Percentiles rank a stretch among this genome's conserved stretches.
phyloP scores from a whole-genome alignment of 129 eudicot species.

The Glebionis coronaria region DNA sequence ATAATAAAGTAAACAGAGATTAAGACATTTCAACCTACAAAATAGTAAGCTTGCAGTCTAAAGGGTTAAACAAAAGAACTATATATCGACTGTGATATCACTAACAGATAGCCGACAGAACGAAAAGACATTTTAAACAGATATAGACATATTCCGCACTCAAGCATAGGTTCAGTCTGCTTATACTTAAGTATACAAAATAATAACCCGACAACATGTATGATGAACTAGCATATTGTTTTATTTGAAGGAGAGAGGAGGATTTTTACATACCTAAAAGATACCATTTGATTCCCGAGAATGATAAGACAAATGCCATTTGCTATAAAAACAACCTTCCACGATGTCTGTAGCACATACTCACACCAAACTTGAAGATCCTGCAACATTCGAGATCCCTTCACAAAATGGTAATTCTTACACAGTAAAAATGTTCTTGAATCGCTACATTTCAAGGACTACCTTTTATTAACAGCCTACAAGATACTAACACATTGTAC shows the following conservation, averaged over 20 bases:
- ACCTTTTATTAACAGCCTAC: background rate
- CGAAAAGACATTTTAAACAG: slow-evolving; percentile 10
- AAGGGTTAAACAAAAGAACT: background rate
- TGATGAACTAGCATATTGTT: slow-evolving; percentile 11
- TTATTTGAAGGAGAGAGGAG: slow-evolving; percentile 9
- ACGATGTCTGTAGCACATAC: slow-evolving; percentile 22
- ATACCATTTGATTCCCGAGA: slow-evolving; percentile 43
- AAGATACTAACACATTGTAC: slow-evolving; percentile 4
- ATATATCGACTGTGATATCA: background rate
- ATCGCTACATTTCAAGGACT: no score
- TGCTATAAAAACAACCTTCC: slow-evolving; percentile 35
- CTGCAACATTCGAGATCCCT: slow-evolving; percentile 9
- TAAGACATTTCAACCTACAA: background rate
- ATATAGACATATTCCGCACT: slow-evolving; percentile 32
- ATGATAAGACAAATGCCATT: slow-evolving; percentile 17
- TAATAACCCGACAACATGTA: slow-evolving; percentile 7
- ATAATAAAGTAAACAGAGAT: background rate
- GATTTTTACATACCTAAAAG: slow-evolving; percentile 31
- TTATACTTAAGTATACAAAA: slow-evolving; percentile 18
- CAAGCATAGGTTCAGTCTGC: slow-evolving; percentile 20
- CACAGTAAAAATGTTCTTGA: background rate
- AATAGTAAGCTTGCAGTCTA: slow-evolving; percentile 11
- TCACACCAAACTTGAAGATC: slow-evolving; percentile 22
- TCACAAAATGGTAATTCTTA: slow-evolving; percentile 21
- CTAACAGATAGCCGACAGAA: slow-evolving; percentile 17